These are phyloP conservation scores for Takashimella tepidaria DNA, from an alignment of 1,284 basidiomycete species.

Conservation along the genomic window DNA sequence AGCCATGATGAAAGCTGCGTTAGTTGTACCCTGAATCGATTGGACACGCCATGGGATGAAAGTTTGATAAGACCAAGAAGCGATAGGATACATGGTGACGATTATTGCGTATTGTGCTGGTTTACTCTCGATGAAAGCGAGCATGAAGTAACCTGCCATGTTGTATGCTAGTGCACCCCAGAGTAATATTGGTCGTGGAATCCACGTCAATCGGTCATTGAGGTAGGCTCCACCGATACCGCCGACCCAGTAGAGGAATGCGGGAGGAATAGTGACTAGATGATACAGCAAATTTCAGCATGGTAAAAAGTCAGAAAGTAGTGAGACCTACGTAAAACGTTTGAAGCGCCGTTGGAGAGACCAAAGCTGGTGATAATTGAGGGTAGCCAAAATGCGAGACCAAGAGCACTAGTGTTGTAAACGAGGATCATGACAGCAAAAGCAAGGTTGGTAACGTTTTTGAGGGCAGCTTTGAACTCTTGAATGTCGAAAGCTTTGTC, in stretches of 20 bases:
- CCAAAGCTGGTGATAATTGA: slow-evolving; percentile 16
- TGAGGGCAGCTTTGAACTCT: neutral
- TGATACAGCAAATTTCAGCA: neutral
- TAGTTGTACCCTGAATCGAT: neutral
- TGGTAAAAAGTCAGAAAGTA: neutral
- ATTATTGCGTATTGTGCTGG: slow-evolving; percentile 2
- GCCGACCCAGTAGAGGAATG: slow-evolving; percentile 1
- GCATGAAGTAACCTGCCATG: neutral
- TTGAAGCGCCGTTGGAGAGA: slow-evolving; percentile 1
- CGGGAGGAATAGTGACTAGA: slow-evolving; percentile 2
- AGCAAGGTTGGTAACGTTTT: neutral
- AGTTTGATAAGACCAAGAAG: slow-evolving; percentile 1
- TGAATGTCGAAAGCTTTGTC: neutral
- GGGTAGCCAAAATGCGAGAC: slow-evolving; percentile 23
- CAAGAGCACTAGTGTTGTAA: slow-evolving; percentile 9
- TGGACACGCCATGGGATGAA: slow-evolving; percentile 1
- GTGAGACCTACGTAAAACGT: neutral
- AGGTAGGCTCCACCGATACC: slow-evolving; percentile 2
- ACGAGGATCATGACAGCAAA: neutral
- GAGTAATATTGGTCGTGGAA: neutral
- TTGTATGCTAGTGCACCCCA: neutral
- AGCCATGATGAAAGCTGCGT: neutral
- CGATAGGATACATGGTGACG: slow-evolving; percentile 1
- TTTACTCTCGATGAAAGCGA: neutral
- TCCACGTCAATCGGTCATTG: neutral